Percentiles rank a stretch among this genome's conserved stretches.
phyloP scores from a whole-genome alignment of 1,139 yeast genomes.

The Kazachstania sp. region DNA sequence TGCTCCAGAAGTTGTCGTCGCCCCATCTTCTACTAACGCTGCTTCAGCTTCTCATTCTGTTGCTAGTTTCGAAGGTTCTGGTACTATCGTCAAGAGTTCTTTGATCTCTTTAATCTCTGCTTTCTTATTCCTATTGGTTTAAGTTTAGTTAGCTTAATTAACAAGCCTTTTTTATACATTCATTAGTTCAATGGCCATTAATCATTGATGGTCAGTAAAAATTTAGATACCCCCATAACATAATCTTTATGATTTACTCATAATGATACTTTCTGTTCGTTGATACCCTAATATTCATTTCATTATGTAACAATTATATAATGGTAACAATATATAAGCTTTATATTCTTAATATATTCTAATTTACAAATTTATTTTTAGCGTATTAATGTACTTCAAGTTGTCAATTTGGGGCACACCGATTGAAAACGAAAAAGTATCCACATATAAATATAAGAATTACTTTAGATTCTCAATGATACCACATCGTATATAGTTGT shows the following conservation, averaged over 20 bases:
- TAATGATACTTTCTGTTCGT: not conserved
- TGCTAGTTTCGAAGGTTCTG: constrained; percentile 2
- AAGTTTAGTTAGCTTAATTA: not conserved
- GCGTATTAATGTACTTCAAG: too few species aligned
- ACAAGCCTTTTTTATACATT: not conserved
- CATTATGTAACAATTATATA: too few species aligned
- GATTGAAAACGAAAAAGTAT: too few species aligned
- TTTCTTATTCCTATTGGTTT: not conserved
- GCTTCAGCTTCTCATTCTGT: not conserved
- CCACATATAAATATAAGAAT: too few species aligned
- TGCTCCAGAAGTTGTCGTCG: not conserved
- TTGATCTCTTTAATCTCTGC: constrained; percentile 1
- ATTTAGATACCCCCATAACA: not conserved
- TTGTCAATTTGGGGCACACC: too few species aligned
- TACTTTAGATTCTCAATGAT: too few species aligned
- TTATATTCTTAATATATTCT: not conserved
- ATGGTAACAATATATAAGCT: too few species aligned
- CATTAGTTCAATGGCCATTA: not conserved
- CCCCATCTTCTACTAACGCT: not conserved
- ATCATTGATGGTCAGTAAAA: not conserved
- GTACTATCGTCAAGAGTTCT: constrained; percentile 1
- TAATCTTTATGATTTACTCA: not conserved
- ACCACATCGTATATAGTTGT: too few species aligned
- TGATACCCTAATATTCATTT: not conserved
- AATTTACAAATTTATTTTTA: too few species aligned